Conservation (phyloP, 2,329 filamentous ascomycete genomes). For the Phyllosticta citrichinensis region DNA sequence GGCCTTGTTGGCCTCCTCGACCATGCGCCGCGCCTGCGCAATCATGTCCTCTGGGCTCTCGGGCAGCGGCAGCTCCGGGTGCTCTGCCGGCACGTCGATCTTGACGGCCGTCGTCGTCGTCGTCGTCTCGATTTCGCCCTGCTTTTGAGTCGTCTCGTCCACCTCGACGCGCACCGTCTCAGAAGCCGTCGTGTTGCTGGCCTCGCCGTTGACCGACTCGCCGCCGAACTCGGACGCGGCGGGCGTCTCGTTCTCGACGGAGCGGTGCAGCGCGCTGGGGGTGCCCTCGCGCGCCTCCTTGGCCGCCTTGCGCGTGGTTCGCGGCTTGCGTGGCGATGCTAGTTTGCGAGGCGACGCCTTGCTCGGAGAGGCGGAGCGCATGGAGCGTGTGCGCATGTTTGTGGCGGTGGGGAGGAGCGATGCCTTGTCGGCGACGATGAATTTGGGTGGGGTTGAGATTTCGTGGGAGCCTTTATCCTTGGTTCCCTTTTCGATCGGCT, state of each 20-base stretch:
- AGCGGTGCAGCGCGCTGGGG: constrained; percentile 31
- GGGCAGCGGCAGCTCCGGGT: constrained; percentile 58
- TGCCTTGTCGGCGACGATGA: constrained; percentile 45
- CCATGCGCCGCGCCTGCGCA: constrained; percentile 78
- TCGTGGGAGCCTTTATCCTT: constrained; percentile 58
- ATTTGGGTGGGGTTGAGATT: constrained; percentile 74
- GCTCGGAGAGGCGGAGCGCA: constrained; percentile 50
- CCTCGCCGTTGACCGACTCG: constrained; percentile 39
- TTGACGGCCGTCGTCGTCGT: constrained; percentile 65
- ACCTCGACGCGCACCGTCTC: constrained; percentile 59
- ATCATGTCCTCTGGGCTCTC: constrained; percentile 79
- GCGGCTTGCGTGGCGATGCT: constrained; percentile 44
- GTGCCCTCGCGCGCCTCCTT: constrained; percentile 29
- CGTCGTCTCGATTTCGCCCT: constrained; percentile 54
- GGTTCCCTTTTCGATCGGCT: constrained; percentile 59
- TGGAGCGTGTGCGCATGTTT: constrained; percentile 29
- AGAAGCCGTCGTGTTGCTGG: constrained; percentile 29
- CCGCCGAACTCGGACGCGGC: constrained; percentile 15
- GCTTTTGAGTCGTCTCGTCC: constrained; percentile 51
- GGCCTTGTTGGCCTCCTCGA: constrained; percentile 56
- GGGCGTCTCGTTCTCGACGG: constrained; percentile 22
- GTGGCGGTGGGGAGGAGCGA: constrained; percentile 22
- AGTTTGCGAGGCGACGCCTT: constrained; percentile 40
- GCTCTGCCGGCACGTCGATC: constrained; percentile 61
- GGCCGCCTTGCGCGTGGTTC: constrained; percentile 33